Evolutionary conservation across 208 protist genomes (phyloP).

Genomic region (Angomonas ambiguus): DNA sequence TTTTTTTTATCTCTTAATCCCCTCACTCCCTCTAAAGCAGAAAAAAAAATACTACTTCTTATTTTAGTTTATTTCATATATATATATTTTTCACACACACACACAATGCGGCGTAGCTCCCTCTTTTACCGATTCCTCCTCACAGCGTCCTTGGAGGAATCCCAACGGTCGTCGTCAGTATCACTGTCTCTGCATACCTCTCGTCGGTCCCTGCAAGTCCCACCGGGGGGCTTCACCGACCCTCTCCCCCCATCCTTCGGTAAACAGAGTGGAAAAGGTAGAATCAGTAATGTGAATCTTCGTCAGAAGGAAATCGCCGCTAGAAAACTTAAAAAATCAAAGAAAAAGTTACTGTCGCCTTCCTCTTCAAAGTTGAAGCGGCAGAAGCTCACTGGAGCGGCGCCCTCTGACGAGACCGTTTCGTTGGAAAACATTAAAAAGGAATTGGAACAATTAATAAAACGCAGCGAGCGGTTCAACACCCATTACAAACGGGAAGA

Average conservation of each 20-base stretch:
- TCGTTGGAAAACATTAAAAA: slow-evolving; percentile 11
- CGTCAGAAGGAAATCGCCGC: neutral
- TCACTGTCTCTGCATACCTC: neutral
- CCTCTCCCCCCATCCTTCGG: slow-evolving; percentile 48
- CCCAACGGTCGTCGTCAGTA: too few species aligned
- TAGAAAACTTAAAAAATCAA: neutral
- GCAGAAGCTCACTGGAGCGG: neutral
- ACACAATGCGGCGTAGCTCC: too few species aligned
- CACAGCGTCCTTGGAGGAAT: neutral
- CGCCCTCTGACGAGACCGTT: neutral
- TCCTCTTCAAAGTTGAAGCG: neutral
- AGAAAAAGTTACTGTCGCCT: slow-evolving; percentile 8
- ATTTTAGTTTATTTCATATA: too few species aligned
- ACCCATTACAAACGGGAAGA: neutral
- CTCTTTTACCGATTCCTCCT: too few species aligned
- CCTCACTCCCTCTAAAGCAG: neutral
- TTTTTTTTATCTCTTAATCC: neutral
- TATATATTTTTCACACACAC: too few species aligned
- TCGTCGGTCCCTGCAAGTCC: slow-evolving; percentile 29
- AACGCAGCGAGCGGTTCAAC: neutral
- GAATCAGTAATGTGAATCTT: slow-evolving; percentile 51
- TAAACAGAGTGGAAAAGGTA: slow-evolving; percentile 31
- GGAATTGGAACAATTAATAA: neutral
- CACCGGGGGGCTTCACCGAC: slow-evolving; percentile 52
- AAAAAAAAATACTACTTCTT: slow-evolving; percentile 1